phyloP scores from a whole-genome alignment of 2,329 filamentous ascomycete genomes.

The Coniochaeta prunicola region DNA sequence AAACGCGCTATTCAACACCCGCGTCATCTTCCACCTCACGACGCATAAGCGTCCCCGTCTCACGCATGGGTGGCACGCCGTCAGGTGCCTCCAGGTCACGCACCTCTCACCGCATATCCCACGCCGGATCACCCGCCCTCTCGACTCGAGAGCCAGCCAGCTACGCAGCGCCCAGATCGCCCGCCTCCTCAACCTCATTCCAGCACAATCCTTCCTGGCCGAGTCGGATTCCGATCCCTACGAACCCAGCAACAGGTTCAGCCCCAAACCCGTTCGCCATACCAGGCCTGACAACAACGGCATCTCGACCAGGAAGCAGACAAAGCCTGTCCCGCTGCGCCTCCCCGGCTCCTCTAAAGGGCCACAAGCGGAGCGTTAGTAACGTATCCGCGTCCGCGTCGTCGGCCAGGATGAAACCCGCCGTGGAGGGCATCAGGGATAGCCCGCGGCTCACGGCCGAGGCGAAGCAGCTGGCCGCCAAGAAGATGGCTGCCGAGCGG shows the following conservation, averaged over 20 bases:
- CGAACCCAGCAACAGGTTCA: constrained; percentile 16
- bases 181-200: constrained; percentile 19
- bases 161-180: constrained; percentile 42
- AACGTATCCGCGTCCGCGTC: constrained; percentile 35
- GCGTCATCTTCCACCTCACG: constrained; percentile 21
- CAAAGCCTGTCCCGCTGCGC: background rate
- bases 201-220: constrained; percentile 22
- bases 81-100: background rate
- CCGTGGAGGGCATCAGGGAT: background rate
- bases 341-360: constrained; percentile 2
- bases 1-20: constrained; percentile 7
- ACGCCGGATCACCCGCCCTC: constrained; percentile 36
- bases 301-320: background rate
- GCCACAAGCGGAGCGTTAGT: constrained; percentile 37
- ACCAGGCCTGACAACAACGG: constrained; percentile 6
- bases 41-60: constrained; percentile 36
- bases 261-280: constrained; percentile 14
- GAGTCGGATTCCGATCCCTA: constrained; percentile 35
- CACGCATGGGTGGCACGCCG: constrained; percentile 24
- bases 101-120: constrained; percentile 29
- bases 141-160: constrained; percentile 40
- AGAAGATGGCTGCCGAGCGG: constrained; percentile 63
- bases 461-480: constrained; percentile 66
- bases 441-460: constrained; percentile 54
- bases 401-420: constrained; percentile 7